A percentile compares a stretch with the other conserved stretches of the same genome.
phyloP scores from a whole-genome alignment of 805 yeast species.

The Phaffomyces opuntiae region DNA sequence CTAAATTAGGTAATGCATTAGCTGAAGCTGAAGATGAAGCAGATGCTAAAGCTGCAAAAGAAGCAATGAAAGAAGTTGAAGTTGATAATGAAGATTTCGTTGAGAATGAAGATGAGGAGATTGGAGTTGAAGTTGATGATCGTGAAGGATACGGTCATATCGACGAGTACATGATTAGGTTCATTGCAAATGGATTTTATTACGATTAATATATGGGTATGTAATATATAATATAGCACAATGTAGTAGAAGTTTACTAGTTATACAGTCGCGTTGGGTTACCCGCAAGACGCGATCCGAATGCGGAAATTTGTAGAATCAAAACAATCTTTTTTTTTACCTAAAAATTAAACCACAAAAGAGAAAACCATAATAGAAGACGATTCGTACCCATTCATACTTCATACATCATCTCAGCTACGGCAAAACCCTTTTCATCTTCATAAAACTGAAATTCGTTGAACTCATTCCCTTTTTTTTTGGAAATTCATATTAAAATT shows the following conservation, averaged over 20 bases:
- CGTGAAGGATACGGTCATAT: slow-evolving; percentile 64
- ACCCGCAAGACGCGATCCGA: slow-evolving; percentile 10
- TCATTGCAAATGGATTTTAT: slow-evolving; percentile 77
- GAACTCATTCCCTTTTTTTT: not conserved
- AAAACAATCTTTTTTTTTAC: not conserved
- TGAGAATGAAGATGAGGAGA: slow-evolving; percentile 30
- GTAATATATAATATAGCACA: not conserved
- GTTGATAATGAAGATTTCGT: slow-evolving; percentile 82
- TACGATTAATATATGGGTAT: slow-evolving; percentile 26
- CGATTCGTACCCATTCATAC: not conserved
- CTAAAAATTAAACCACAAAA: not conserved
- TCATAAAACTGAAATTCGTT: not conserved
- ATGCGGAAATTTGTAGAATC: not conserved
- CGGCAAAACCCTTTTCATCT: not conserved
- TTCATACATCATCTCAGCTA: not conserved
- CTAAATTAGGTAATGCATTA: slow-evolving; percentile 50
- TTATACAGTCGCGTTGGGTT: not conserved
- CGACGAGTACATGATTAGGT: slow-evolving; percentile 94
- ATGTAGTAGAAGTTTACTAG: not conserved
- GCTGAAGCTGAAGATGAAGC: slow-evolving; percentile 96
- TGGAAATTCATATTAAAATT: not conserved
- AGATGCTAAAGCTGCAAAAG: slow-evolving; percentile 74
- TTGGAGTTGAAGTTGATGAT: slow-evolving; percentile 42
- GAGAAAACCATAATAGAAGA: not conserved
- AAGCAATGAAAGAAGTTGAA: slow-evolving; percentile 79